Conservation (phyloP, 2,329 filamentous ascomycete genomes). For the Tympanopsis confertula region DNA sequence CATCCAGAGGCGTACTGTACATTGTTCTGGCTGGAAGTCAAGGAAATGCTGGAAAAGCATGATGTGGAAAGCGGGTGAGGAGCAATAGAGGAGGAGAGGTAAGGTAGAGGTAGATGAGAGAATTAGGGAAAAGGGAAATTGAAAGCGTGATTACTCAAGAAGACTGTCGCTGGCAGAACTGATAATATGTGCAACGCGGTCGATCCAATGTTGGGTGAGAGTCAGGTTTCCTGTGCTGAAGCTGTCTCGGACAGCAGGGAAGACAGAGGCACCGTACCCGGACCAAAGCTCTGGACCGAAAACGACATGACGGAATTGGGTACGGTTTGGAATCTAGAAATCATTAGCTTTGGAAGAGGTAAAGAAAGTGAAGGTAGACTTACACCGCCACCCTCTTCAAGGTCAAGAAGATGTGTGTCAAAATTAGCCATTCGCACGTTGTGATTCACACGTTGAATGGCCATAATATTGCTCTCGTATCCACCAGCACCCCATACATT, state of each 20-base stretch:
- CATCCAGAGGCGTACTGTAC: too few relatives aligned
- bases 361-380: slow-evolving; percentile 24
- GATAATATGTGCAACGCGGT: not conserved
- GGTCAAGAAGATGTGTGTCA: slow-evolving; percentile 72
- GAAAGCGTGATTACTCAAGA: too few relatives aligned
- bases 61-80: too few relatives aligned
- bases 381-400: slow-evolving; percentile 62
- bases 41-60: too few relatives aligned
- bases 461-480: slow-evolving; percentile 62
- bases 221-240: slow-evolving; percentile 23
- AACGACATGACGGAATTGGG: slow-evolving; percentile 87
- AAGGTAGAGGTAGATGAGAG: too few relatives aligned
- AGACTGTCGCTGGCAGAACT: not conserved
- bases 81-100: too few relatives aligned
- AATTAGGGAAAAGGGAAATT: too few relatives aligned
- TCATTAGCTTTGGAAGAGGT: slow-evolving; percentile 4
- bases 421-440: slow-evolving; percentile 73
- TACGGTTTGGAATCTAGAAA: slow-evolving; percentile 64
- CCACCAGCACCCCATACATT: slow-evolving; percentile 60
- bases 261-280: slow-evolving; percentile 54
- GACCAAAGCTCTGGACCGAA: slow-evolving; percentile 76
- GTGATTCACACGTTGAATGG: slow-evolving; percentile 56
- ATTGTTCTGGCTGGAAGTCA: too few relatives aligned
- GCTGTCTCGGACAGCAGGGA: slow-evolving; percentile 77
- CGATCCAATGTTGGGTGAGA: not conserved